phyloP scores from a whole-genome alignment of 345 rosid genomes.

The Linum lewisii region DNA sequence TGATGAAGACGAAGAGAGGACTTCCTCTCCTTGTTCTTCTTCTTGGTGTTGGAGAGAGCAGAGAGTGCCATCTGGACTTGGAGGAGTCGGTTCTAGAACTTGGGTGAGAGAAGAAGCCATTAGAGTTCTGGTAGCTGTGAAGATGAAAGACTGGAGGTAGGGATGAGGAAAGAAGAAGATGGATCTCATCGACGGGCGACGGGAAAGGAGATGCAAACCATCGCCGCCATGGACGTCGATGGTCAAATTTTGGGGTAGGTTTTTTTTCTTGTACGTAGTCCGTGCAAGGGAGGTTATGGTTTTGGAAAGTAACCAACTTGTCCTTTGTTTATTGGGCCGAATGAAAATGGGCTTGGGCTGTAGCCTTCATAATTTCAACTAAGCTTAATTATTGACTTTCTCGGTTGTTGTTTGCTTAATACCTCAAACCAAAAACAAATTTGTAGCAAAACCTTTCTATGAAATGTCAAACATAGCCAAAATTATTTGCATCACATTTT shows the following conservation, averaged over 20 bases:
- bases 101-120: constrained; percentile 31
- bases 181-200: constrained; percentile 42
- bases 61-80: constrained; percentile 26
- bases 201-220: constrained; percentile 27
- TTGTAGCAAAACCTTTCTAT: too few relatives aligned
- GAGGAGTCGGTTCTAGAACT: constrained; percentile 6
- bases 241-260: background rate
- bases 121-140: background rate
- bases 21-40: constrained; percentile 8
- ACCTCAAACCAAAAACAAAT: too few relatives aligned
- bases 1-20: constrained; percentile 5
- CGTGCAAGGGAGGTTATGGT: too few relatives aligned
- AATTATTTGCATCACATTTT: too few relatives aligned
- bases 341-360: too few relatives aligned
- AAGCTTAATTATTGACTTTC: too few relatives aligned
- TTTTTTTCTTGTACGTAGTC: too few relatives aligned
- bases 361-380: too few relatives aligned
- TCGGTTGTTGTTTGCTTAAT: too few relatives aligned
- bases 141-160: constrained; percentile 10
- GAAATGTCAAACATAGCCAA: too few relatives aligned
- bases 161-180: constrained; percentile 4
- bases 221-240: constrained; percentile 46
- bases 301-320: too few relatives aligned
- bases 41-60: constrained; percentile 20
- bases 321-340: too few relatives aligned